These are phyloP conservation scores for Cyclocybe cylindracea DNA, from an alignment of 768 basidiomycete species.

Conservation along the genomic window DNA sequence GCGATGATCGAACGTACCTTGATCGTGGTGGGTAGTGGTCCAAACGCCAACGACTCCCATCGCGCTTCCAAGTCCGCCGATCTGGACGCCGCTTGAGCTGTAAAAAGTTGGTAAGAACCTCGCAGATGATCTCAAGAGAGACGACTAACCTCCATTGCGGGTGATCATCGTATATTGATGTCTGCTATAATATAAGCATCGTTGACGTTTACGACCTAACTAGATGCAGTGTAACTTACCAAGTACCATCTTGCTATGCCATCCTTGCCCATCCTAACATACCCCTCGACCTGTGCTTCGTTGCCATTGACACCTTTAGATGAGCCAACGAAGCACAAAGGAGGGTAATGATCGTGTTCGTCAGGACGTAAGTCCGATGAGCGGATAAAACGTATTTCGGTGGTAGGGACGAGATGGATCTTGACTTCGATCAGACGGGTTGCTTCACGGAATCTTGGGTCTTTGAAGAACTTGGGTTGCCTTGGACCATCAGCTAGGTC, in stretches of 20 bases:
- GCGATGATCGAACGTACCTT: conserved; percentile 32
- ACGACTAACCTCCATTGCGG: conserved; percentile 60
- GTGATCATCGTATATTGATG: conserved; percentile 50
- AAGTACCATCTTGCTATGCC: conserved; percentile 57
- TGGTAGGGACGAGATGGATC: conserved; percentile 43
- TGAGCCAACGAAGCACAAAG: conserved; percentile 47
- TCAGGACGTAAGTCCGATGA: conserved; percentile 10
- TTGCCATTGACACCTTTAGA: conserved; percentile 44
- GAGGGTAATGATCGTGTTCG: conserved; percentile 34
- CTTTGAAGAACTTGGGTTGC: conserved; percentile 52
- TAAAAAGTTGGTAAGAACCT: background rate
- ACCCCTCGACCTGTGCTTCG: conserved; percentile 48
- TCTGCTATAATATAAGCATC: conserved; percentile 32
- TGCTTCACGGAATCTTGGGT: conserved; percentile 60
- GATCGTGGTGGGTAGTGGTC: conserved; percentile 62
- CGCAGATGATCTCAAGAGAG: background rate
- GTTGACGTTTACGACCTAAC: background rate
- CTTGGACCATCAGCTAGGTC: conserved; percentile 34
- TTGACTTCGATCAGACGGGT: conserved; percentile 62
- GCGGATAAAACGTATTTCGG: conserved; percentile 28
- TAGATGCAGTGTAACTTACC: conserved; percentile 37
- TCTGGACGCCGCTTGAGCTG: conserved; percentile 68
- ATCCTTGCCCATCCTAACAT: conserved; percentile 48
- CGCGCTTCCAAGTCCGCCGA: conserved; percentile 66
- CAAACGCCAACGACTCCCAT: conserved; percentile 69